A percentile compares a stretch with the other conserved stretches of the same genome.
phyloP scores from a whole-genome alignment of 1,284 basidiomycete species.

The Polyporus tsugae region DNA sequence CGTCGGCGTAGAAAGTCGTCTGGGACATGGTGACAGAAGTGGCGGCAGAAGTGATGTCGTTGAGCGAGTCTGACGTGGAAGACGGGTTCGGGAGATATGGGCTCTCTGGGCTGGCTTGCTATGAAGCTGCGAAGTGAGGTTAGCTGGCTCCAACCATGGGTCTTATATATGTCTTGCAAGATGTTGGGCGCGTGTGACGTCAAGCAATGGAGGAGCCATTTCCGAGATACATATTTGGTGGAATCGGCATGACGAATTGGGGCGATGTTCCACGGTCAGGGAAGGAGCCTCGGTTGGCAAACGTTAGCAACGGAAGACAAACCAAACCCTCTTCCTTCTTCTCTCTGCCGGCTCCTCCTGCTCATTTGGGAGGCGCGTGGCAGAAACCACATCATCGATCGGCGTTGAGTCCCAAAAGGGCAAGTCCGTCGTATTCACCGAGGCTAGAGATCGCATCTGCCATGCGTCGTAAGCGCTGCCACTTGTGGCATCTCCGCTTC shows the following conservation, averaged over 20 bases:
- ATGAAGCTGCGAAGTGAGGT: constrained; percentile 27
- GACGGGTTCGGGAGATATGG: constrained; percentile 1
- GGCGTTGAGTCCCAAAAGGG: constrained; percentile 33
- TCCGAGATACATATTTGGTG: constrained; percentile 11
- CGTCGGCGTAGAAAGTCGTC: constrained; percentile 59
- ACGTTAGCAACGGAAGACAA: constrained; percentile 18
- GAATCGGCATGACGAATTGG: constrained; percentile 15
- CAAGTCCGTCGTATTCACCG: constrained; percentile 18
- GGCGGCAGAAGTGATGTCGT: constrained; percentile 9
- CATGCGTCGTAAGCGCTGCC: constrained; percentile 4
- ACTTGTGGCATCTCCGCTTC: constrained; percentile 28
- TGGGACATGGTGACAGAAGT: constrained; percentile 36
- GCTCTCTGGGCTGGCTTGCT: constrained; percentile 4
- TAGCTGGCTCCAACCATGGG: not conserved
- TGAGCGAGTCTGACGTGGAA: constrained; percentile 2
- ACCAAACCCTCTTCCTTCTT: constrained; percentile 18
- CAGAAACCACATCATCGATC: constrained; percentile 29
- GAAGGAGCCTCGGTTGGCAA: constrained; percentile 25
- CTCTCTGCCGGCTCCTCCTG: constrained; percentile 14
- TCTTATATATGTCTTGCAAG: constrained; percentile 22
- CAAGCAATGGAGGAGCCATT: constrained; percentile 16
- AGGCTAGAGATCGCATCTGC: constrained; percentile 27
- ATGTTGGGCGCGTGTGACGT: constrained; percentile 21
- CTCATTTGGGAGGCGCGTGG: constrained; percentile 14
- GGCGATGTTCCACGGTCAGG: constrained; percentile 13